These are phyloP conservation scores for Ensete glaucum DNA, from an alignment of 176 grass and related monocot genomes.

Conservation along the genomic window DNA sequence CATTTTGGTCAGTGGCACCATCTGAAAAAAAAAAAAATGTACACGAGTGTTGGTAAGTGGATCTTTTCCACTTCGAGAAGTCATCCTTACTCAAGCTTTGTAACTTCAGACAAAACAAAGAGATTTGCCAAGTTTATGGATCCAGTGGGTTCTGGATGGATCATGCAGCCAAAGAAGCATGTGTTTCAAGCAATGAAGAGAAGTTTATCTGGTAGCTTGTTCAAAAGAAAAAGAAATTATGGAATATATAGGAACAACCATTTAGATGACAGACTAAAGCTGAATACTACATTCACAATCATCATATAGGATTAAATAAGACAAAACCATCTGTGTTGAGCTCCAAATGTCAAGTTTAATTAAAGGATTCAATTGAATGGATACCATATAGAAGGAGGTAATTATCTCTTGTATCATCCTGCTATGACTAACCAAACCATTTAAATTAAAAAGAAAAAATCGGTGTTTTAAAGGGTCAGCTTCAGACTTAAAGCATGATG, in stretches of 20 bases:
- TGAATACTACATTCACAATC: too few species aligned
- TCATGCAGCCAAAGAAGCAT: too few species aligned
- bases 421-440: too few species aligned
- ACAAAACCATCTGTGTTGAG: not conserved
- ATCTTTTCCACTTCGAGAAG: not conserved
- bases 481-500: not conserved
- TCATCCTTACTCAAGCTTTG: not conserved
- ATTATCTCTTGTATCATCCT: too few species aligned
- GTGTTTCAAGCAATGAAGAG: too few species aligned
- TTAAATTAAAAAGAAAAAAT: not conserved
- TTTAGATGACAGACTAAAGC: too few species aligned
- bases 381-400: too few species aligned
- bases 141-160: too few species aligned
- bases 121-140: not conserved
- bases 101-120: not conserved
- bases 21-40: constrained; percentile 1
- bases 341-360: not conserved
- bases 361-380: too few species aligned
- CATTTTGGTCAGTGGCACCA: not conserved
- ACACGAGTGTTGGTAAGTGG: not conserved
- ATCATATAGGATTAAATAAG: not conserved
- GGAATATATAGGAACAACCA: too few species aligned
- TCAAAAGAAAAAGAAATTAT: too few species aligned
- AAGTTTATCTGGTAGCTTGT: too few species aligned
- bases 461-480: not conserved